Evolutionary conservation across 768 basidiomycete genomes (phyloP).

Genomic region (Rhodotorula babjevae): DNA sequence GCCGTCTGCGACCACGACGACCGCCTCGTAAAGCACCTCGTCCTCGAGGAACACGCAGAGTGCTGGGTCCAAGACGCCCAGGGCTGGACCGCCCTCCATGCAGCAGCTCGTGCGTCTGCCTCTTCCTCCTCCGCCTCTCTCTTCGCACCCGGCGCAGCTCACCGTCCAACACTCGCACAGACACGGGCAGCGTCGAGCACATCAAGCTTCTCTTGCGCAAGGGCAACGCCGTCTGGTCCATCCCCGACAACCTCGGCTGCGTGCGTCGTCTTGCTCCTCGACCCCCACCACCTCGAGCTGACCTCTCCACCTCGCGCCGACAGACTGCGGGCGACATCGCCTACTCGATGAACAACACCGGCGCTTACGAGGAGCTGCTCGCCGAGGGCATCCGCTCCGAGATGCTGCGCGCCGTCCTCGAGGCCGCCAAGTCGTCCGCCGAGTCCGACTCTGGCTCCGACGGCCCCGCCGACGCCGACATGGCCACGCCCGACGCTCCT

Average conservation of each 20-base stretch:
- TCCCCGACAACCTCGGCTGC: constrained; percentile 44
- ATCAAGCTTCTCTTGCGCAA: constrained; percentile 65
- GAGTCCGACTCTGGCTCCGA: constrained; percentile 7
- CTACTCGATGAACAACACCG: constrained; percentile 71
- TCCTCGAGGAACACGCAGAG: constrained; percentile 53
- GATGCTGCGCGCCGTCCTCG: constrained; percentile 48
- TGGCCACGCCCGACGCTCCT: constrained; percentile 44
- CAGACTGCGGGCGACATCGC: constrained; percentile 88
- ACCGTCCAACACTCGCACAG: constrained; percentile 44
- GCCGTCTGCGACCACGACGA: constrained; percentile 15
- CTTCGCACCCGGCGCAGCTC: neutral
- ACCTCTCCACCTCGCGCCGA: constrained; percentile 42
- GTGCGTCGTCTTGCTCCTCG: constrained; percentile 21
- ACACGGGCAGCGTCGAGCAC: constrained; percentile 62
- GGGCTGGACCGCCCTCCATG: constrained; percentile 79
- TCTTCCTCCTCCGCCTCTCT: neutral
- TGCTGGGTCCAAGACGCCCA: constrained; percentile 85
- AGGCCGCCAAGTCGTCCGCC: constrained; percentile 1
- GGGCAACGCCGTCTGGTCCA: constrained; percentile 82
- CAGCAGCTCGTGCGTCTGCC: constrained; percentile 55
- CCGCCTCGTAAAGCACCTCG: constrained; percentile 39
- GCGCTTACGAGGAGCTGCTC: constrained; percentile 72
- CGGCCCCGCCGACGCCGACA: neutral
- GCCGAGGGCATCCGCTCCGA: constrained; percentile 89
- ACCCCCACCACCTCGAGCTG: neutral